These are phyloP conservation scores for Entophlyctis helioformis DNA, from an alignment of 192 early-diverging fungal species.

Conservation along the genomic window DNA sequence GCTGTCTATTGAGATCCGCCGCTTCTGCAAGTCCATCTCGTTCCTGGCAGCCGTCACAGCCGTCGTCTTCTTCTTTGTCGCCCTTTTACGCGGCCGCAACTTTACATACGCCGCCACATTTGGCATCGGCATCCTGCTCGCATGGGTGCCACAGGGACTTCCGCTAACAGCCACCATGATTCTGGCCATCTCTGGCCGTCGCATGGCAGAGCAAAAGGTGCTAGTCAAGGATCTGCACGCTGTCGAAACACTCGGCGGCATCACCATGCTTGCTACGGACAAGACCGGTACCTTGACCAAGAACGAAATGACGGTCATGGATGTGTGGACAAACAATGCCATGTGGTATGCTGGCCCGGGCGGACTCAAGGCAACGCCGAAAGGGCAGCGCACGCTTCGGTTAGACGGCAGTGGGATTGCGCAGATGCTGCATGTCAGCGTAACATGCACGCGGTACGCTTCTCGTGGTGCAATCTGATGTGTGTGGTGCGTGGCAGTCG, in stretches of 20 bases:
- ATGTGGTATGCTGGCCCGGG: slow-evolving; percentile 12
- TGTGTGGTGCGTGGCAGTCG: too few species aligned
- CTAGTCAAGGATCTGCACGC: slow-evolving; percentile 53
- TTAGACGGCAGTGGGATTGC: slow-evolving; percentile 34
- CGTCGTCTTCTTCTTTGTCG: slow-evolving; percentile 33
- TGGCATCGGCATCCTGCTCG: slow-evolving; percentile 44
- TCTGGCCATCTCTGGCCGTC: slow-evolving; percentile 29
- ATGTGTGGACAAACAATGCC: slow-evolving; percentile 23
- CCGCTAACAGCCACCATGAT: slow-evolving; percentile 46
- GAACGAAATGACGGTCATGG: slow-evolving; percentile 43
- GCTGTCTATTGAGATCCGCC: slow-evolving; percentile 29
- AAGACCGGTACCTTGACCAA: slow-evolving; percentile 63
- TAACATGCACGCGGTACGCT: slow-evolving; percentile 45
- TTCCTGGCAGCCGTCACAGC: slow-evolving; percentile 29
- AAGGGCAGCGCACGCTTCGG: slow-evolving; percentile 11
- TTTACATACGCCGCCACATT: slow-evolving; percentile 33
- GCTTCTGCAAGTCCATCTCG: slow-evolving; percentile 35
- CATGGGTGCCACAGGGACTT: slow-evolving; percentile 48
- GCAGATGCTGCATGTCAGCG: slow-evolving; percentile 65
- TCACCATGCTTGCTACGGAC: slow-evolving; percentile 56
- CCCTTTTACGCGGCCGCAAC: slow-evolving; percentile 15
- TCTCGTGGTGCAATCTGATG: too few species aligned
- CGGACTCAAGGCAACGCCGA: slow-evolving; percentile 2
- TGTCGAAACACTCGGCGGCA: slow-evolving; percentile 50
- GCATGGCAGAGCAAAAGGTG: slow-evolving; percentile 40